Percentiles rank a stretch among this genome's conserved stretches.
Conservation (phyloP, 108 stramenopile genomes). For the Conticribra guillardii region DNA sequence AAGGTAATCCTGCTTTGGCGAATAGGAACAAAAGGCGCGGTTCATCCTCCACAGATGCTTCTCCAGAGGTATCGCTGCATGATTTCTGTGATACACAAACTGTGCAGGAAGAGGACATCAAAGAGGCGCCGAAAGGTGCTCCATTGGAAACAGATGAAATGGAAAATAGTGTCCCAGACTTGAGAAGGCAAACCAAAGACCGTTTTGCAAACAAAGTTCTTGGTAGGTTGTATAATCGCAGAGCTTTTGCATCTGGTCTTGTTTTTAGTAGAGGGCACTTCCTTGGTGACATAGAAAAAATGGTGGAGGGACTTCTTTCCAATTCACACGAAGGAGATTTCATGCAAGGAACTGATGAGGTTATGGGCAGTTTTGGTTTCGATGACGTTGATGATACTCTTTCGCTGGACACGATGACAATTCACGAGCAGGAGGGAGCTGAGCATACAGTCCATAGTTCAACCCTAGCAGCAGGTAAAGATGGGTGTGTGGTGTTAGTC, state of each 20-base stretch:
- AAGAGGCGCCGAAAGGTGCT: slow-evolving; percentile 14
- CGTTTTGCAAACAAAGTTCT: slow-evolving; percentile 85
- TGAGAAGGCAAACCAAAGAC: slow-evolving; percentile 64
- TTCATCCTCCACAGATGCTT: slow-evolving; percentile 33
- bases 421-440: slow-evolving; percentile 61
- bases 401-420: slow-evolving; percentile 48
- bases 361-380: slow-evolving; percentile 40
- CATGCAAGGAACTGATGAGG: slow-evolving; percentile 9
- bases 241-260: slow-evolving; percentile 80
- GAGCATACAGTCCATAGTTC: slow-evolving; percentile 71
- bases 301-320: slow-evolving; percentile 77
- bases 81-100: slow-evolving; percentile 30
- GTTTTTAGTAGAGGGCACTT: slow-evolving; percentile 90
- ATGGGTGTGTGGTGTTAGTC: slow-evolving; percentile 82
- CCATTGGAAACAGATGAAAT: background rate
- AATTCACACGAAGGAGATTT: slow-evolving; percentile 37
- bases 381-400: slow-evolving; percentile 51
- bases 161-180: slow-evolving; percentile 9
- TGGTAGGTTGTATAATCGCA: slow-evolving; percentile 74
- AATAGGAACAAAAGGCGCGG: slow-evolving; percentile 34
- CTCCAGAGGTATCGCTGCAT: slow-evolving; percentile 43
- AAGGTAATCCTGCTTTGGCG: slow-evolving; percentile 13
- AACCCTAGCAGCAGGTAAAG: slow-evolving; percentile 85
- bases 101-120: slow-evolving; percentile 32
- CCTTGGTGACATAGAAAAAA: slow-evolving; percentile 86